Conservation (phyloP, 805 yeast genomes). For the Sugiyamaella smithiae region DNA sequence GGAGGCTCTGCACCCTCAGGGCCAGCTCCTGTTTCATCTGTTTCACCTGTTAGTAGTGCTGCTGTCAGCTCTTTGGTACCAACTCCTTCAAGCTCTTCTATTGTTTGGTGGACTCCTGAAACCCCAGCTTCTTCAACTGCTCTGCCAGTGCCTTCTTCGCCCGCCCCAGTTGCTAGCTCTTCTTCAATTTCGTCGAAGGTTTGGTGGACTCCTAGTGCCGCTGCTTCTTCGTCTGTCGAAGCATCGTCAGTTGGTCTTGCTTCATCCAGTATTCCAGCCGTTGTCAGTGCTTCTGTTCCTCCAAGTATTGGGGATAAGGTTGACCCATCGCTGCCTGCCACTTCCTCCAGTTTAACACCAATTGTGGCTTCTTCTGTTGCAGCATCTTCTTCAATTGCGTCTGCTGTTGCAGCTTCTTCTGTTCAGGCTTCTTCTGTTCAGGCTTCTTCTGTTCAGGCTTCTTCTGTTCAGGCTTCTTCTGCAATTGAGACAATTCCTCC, state of each 20-base stretch:
- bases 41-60: slow-evolving; percentile 16
- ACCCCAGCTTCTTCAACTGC: neutral
- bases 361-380: neutral
- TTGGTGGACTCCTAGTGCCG: slow-evolving; percentile 10
- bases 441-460: slow-evolving; percentile 1
- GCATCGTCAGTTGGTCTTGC: too few relatives aligned
- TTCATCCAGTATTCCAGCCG: neutral
- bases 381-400: neutral
- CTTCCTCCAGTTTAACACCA: too few relatives aligned
- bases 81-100: slow-evolving; percentile 21
- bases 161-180: neutral
- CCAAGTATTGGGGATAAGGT: too few relatives aligned
- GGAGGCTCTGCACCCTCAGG: slow-evolving; percentile 20
- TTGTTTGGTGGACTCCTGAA: slow-evolving; percentile 12
- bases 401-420: too few relatives aligned
- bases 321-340: too few relatives aligned
- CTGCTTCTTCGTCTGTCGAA: neutral
- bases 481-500: too few relatives aligned
- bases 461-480: slow-evolving; percentile 3
- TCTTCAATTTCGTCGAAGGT: slow-evolving; percentile 5
- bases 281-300: neutral
- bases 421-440: slow-evolving; percentile 3
- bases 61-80: slow-evolving; percentile 7
- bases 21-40: slow-evolving; percentile 22
- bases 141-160: neutral